Percentiles rank a stretch among this genome's conserved stretches.
These are phyloP conservation scores for Nigrospora sphaerica DNA, from an alignment of 2,329 filamentous ascomycete genomes.

Conservation along the genomic window DNA sequence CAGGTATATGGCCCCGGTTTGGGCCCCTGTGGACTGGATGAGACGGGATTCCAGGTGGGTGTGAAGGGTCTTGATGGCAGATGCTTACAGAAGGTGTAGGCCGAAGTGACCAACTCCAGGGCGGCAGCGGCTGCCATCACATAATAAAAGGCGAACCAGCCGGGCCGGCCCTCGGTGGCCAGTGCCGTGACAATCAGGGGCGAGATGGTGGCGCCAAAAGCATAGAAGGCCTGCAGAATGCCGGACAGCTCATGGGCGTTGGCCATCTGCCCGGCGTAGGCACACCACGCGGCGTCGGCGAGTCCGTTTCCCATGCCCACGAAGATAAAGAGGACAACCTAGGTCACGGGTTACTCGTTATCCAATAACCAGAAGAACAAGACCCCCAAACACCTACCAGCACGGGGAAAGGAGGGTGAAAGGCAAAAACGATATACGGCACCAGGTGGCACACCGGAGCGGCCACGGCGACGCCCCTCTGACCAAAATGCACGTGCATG, in stretches of 20 bases:
- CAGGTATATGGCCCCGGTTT: constrained; percentile 31
- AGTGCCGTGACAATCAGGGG: constrained; percentile 65
- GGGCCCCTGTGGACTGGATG: too few relatives aligned
- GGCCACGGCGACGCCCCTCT: constrained; percentile 61
- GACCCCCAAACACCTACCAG: constrained; percentile 33
- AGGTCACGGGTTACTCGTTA: too few relatives aligned
- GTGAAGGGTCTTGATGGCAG: too few relatives aligned
- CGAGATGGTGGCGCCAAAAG: constrained; percentile 59
- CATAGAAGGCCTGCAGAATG: constrained; percentile 62
- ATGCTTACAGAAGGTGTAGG: constrained; percentile 47
- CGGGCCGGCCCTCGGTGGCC: constrained; percentile 52
- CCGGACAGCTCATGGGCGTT: constrained; percentile 64
- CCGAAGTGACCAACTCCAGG: constrained; percentile 44
- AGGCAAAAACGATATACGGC: constrained; percentile 50
- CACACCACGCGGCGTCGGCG: constrained; percentile 48
- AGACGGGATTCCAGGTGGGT: too few relatives aligned
- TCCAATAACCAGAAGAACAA: too few relatives aligned
- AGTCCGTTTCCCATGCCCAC: constrained; percentile 67
- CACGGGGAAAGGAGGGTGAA: constrained; percentile 62
- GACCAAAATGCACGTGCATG: constrained; percentile 39
- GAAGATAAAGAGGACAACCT: constrained; percentile 49
- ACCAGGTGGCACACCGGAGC: constrained; percentile 52
- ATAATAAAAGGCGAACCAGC: constrained; percentile 71
- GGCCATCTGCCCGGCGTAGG: constrained; percentile 57
- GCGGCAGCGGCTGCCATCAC: constrained; percentile 54